Evolutionary conservation across 2,329 filamentous ascomycete genomes (phyloP).

Genomic region (Cucurbitaria berberidis): DNA sequence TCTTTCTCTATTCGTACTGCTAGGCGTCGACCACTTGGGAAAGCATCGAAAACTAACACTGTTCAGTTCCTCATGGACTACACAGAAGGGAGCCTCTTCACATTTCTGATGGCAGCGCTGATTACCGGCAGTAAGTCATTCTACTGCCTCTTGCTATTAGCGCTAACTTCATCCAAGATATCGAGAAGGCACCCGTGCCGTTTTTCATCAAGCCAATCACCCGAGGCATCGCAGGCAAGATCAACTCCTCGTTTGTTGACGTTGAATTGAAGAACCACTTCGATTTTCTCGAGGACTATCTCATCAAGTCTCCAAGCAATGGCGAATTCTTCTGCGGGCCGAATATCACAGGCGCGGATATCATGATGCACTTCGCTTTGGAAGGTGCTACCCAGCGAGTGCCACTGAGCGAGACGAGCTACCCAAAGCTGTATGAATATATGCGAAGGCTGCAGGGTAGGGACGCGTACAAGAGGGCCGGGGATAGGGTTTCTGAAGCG

Average conservation of each 20-base stretch:
- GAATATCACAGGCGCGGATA: conserved; percentile 59
- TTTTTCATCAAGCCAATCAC: conserved; percentile 74
- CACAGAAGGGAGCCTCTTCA: conserved; percentile 83
- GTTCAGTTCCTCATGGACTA: conserved; percentile 69
- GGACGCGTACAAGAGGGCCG: conserved; percentile 55
- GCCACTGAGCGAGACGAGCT: conserved; percentile 51
- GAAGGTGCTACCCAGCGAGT: conserved; percentile 50
- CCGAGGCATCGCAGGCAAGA: conserved; percentile 57
- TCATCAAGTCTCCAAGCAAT: conserved; percentile 54
- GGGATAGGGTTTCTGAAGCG: conserved; percentile 57
- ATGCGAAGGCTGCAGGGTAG: conserved; percentile 52
- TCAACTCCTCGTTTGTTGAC: conserved; percentile 55
- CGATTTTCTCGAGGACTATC: conserved; percentile 58
- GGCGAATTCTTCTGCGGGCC: conserved; percentile 59
- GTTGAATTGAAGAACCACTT: conserved; percentile 58
- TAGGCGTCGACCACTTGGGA: not conserved
- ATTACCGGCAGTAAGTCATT: conserved; percentile 56
- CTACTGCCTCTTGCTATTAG: not conserved
- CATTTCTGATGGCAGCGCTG: conserved; percentile 68
- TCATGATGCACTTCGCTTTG: conserved; percentile 60
- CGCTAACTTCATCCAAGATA: conserved; percentile 18
- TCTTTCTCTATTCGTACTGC: not conserved
- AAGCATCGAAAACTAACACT: conserved; percentile 38
- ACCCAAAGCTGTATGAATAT: conserved; percentile 57
- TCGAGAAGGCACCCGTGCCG: conserved; percentile 62